Conservation (phyloP, 2,329 filamentous ascomycete genomes). For the Venturiaceae sp. region DNA sequence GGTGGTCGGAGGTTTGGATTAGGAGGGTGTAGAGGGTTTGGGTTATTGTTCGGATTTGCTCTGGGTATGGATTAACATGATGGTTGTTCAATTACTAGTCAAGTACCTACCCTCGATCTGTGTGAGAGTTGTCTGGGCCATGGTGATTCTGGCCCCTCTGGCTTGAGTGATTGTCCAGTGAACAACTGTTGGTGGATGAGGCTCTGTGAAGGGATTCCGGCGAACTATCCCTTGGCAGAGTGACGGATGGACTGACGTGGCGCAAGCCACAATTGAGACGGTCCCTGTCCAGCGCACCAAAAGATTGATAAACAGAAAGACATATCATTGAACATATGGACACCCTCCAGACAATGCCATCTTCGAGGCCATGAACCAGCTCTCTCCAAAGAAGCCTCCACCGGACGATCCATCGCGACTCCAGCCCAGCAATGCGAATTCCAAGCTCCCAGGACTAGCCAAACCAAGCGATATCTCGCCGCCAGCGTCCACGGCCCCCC, state of each 20-base stretch:
- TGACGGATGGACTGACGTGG: too few species aligned
- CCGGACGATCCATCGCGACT: not conserved
- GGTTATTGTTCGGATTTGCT: conserved; percentile 30
- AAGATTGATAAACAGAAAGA: not conserved
- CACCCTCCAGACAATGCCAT: not conserved
- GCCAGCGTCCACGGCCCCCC: not conserved
- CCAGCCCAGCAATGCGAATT: not conserved
- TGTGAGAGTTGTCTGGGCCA: too few species aligned
- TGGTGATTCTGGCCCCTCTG: too few species aligned
- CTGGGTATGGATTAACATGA: not conserved
- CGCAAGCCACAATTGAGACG: too few species aligned
- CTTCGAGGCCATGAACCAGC: conserved; percentile 1
- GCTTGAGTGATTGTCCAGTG: too few species aligned
- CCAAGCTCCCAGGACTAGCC: not conserved
- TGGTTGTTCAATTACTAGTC: not conserved
- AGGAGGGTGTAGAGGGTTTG: conserved; percentile 51
- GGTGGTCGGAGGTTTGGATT: conserved; percentile 50
- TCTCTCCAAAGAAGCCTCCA: not conserved
- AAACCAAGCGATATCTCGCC: not conserved
- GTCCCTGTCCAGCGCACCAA: not conserved
- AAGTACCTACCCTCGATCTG: not conserved
- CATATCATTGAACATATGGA: not conserved
- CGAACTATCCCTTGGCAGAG: too few species aligned
- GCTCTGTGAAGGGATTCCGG: too few species aligned
- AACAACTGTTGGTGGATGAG: too few species aligned